Evolutionary conservation across 371 early-diverging fungal genomes (phyloP), one percentile per base, ranked within the genome.

Genomic region (Mortierella sp.): DNA sequence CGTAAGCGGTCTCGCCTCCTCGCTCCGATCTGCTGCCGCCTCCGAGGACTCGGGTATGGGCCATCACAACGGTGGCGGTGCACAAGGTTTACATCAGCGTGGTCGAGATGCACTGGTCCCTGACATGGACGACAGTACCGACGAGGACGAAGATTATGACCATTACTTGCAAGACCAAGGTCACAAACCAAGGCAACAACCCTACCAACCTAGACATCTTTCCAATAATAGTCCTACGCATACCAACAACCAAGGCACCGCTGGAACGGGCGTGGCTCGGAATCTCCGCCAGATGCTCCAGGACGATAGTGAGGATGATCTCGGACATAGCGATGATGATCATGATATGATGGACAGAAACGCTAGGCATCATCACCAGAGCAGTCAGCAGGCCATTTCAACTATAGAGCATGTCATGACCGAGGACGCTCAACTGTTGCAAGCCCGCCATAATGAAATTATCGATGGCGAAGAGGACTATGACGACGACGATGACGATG

Each of bases 401-500:
- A 37, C 37, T 37, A 37, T 37, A 9, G 37, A 37, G 37, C 37
- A 37, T 9, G 53, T 37, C 37, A 59, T 43, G 37, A 66, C 29
- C 23, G 37, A 67, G 37, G 37, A 37, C 19, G 44, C 30, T 25
- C 55, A 55, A 16, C 57, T 66, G 25, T 53, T 73, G 0, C 64
- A 68, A 46, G 70, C 70, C 11, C 64, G 68, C 29, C 75, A 64
- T 61, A 70, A 81, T 51, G 75, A 82, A n/a, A 81, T 81, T 1
- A 37, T 37, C 3, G 37, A 37, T 9, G 72, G 83, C 3, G 85
- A 84, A 14, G 80, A 79, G 12, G 76, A 85, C 11, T 84, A 81
- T 5, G 82, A 84, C 12, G 84, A 84, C 7, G 75, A 73, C 0
- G 85, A 80, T 6, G 74, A 74, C 16, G 82, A 79, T 0, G 79